Percentiles rank a stretch among this genome's conserved stretches.
phyloP scores from a whole-genome alignment of 208 protist genomes.

The Novymonas esmeraldas region DNA sequence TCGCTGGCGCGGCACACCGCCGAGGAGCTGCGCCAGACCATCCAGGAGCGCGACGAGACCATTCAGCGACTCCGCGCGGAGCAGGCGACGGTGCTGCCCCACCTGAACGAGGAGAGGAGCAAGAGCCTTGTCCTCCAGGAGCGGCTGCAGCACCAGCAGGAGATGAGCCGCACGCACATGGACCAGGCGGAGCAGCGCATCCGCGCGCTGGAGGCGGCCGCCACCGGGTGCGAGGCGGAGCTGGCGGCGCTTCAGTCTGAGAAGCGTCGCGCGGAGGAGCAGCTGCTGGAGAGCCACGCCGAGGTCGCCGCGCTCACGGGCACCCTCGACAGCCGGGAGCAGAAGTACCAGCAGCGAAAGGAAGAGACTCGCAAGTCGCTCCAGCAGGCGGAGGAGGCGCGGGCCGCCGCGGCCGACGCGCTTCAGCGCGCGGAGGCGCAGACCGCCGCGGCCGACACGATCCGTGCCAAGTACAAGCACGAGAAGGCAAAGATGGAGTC shows the following conservation, averaged over 20 bases:
- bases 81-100: conserved; percentile 37
- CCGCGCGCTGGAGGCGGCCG: conserved; percentile 25
- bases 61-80: conserved; percentile 59
- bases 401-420: conserved; percentile 25
- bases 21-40: conserved; percentile 47
- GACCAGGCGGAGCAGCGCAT: conserved; percentile 33
- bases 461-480: conserved; percentile 62
- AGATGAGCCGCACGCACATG: conserved; percentile 31
- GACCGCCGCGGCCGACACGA: conserved; percentile 37
- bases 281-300: conserved; percentile 18
- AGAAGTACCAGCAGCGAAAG: conserved; percentile 48
- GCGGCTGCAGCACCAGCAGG: conserved; percentile 50
- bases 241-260: conserved; percentile 15
- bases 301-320: conserved; percentile 31
- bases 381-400: conserved; percentile 38
- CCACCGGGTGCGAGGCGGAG: conserved; percentile 23
- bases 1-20: conserved; percentile 45
- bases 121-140: conserved; percentile 57
- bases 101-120: conserved; percentile 49
- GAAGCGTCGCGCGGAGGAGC: conserved; percentile 22
- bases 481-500: conserved; percentile 65
- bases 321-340: conserved; percentile 32
- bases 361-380: conserved; percentile 43
- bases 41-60: conserved; percentile 44
- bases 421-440: conserved; percentile 36